Percentiles rank a stretch among this genome's conserved stretches.
Conservation (phyloP, 495 filamentous ascomycete genomes). For the Penicillium atrosanguineum region DNA sequence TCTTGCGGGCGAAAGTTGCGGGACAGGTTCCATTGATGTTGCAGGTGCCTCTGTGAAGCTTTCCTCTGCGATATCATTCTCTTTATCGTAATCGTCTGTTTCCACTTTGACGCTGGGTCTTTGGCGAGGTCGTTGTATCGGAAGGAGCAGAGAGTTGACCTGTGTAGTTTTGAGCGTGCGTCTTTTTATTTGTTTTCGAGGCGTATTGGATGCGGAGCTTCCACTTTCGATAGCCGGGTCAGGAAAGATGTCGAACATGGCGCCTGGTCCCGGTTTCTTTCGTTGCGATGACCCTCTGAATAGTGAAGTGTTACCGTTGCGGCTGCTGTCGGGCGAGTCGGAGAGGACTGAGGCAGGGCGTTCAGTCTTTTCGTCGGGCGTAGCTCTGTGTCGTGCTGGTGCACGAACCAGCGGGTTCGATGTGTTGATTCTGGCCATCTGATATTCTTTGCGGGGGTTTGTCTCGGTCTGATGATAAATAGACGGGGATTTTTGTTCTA, state of each 20-base stretch:
- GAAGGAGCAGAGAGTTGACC: constrained; percentile 38
- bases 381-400: neutral
- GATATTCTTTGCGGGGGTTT: neutral
- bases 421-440: constrained; percentile 13
- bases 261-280: constrained; percentile 15
- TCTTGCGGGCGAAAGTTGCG: constrained; percentile 22
- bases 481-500: neutral
- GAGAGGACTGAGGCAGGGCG: no score
- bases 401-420: constrained; percentile 1
- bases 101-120: constrained; percentile 27
- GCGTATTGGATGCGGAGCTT: constrained; percentile 4
- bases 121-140: constrained; percentile 21
- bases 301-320: neutral
- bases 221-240: constrained; percentile 26
- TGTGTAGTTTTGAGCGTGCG: constrained; percentile 29
- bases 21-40: constrained; percentile 16
- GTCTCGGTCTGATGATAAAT: neutral
- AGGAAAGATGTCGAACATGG: constrained; percentile 33
- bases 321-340: neutral
- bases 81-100: constrained; percentile 42
- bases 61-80: constrained; percentile 38
- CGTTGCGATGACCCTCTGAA: constrained; percentile 10
- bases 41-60: constrained; percentile 8
- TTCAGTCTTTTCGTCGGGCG: neutral
- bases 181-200: constrained; percentile 22